Evolutionary conservation across 176 grass and related monocot genomes (phyloP).

Genomic region (Oryza punctata): DNA sequence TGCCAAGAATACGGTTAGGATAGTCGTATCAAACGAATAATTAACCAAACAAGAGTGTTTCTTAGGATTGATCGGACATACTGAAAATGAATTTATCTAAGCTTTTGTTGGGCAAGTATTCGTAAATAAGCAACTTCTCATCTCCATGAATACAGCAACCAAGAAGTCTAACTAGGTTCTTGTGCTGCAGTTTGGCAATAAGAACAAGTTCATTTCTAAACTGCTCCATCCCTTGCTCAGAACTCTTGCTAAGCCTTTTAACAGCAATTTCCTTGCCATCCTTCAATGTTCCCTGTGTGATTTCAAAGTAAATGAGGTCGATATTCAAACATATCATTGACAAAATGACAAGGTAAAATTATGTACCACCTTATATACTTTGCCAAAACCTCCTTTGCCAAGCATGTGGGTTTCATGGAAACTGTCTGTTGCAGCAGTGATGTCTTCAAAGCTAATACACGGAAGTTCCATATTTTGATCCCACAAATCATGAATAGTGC

Average conservation of each 20-base stretch:
- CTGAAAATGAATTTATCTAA: constrained; percentile 29
- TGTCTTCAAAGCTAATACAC: too few species aligned
- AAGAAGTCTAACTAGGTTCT: constrained; percentile 38
- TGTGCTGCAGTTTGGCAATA: constrained; percentile 43
- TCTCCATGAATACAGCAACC: constrained; percentile 32
- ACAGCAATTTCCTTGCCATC: constrained; percentile 45
- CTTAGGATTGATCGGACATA: neutral
- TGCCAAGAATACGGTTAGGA: neutral
- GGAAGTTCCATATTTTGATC: too few species aligned
- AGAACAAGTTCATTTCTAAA: constrained; percentile 37
- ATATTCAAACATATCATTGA: too few species aligned
- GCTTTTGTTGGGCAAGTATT: constrained; percentile 39
- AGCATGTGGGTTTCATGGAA: constrained; percentile 34
- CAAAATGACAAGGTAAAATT: too few species aligned
- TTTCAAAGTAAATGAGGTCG: too few species aligned
- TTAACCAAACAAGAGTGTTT: too few species aligned
- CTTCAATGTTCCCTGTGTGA: constrained; percentile 7
- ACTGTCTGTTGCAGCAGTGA: constrained; percentile 26
- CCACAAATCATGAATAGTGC: too few species aligned
- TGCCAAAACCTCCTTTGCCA: constrained; percentile 50
- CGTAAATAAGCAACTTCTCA: constrained; percentile 38
- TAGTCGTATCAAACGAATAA: too few species aligned
- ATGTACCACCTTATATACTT: constrained; percentile 51
- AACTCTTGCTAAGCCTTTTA: constrained; percentile 47
- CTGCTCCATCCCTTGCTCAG: constrained; percentile 40